Evolutionary conservation across 2,329 filamentous ascomycete species (phyloP).

Genomic region (Paracamarosporium sp.): DNA sequence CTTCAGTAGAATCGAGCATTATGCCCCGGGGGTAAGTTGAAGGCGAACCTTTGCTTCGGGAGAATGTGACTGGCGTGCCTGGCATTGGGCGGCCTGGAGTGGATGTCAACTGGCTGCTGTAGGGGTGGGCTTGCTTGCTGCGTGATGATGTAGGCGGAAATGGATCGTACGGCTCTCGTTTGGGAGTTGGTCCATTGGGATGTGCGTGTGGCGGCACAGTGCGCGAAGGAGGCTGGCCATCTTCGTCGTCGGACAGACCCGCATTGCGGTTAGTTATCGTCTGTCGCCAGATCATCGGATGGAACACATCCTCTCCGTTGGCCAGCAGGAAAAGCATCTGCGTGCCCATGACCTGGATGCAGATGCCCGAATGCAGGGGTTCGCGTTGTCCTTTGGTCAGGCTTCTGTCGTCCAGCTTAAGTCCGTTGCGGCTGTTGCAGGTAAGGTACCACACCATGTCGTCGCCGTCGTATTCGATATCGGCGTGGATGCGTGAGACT

Average conservation of each 20-base stretch:
- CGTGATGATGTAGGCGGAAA: constrained; percentile 45
- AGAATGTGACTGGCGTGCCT: constrained; percentile 43
- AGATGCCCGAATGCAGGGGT: constrained; percentile 80
- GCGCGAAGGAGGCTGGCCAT: constrained; percentile 38
- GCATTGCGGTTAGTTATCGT: constrained; percentile 52
- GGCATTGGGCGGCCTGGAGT: constrained; percentile 42
- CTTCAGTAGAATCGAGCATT: constrained; percentile 60
- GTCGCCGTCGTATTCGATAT: constrained; percentile 55
- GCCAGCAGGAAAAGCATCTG: constrained; percentile 99
- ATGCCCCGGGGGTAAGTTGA: constrained; percentile 57
- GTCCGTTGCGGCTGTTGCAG: constrained; percentile 90
- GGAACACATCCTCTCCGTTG: constrained; percentile 72
- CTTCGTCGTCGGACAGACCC: constrained; percentile 42
- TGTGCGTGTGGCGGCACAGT: constrained; percentile 38
- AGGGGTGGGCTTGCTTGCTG: constrained; percentile 39
- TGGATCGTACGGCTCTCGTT: constrained; percentile 45
- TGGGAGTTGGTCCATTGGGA: constrained; percentile 43
- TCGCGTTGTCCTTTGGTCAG: constrained; percentile 72
- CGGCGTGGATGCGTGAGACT: constrained; percentile 57
- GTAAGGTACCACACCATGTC: constrained; percentile 76
- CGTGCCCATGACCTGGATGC: constrained; percentile 88
- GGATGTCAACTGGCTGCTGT: constrained; percentile 42
- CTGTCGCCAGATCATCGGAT: constrained; percentile 70
- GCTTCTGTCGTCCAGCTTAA: constrained; percentile 78
- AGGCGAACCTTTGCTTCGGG: constrained; percentile 54